Evolutionary conservation across 805 yeast genomes (phyloP), one percentile per base, ranked within the genome.

Genomic region (Cyberlindnera euphorbiae): DNA sequence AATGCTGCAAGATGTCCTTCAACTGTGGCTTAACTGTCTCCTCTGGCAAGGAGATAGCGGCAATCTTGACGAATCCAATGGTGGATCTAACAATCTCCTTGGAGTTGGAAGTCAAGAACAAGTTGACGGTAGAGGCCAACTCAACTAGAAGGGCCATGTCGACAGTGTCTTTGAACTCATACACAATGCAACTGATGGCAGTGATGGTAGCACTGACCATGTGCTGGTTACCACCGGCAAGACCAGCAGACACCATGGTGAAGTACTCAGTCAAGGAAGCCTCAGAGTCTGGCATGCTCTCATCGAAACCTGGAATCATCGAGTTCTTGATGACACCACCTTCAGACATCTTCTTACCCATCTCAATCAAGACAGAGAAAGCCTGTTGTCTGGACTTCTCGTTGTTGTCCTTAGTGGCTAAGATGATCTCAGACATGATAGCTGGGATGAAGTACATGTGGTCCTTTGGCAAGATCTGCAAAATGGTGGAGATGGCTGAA

Each of bases 131-230:
- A 9, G 88, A 79, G 17, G 86, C 75, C 28, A 93, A 67, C 55
- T 93, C 97, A 45, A 75, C 56, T 28, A 87, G 63, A 34, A 79
- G 66, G 11, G 76, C 81, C 17, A 64, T 50, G 10, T 78, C 74
- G 43, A 93, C 67, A 25, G 67, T 64, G 36, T 75, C 75, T 50
- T 81, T 81, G 64, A 85, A 94, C 62, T 93, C 97, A 60, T 79
- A 90, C 26, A 93, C 70, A 30, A 90, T 64, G 55, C 96, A 81
- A 30, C 95, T 80, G 36, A 90, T 67, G 0, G 96, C 94, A 6
- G 96, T 88, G 50, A 93, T 79, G 3, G 90, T 79, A n/a, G 97
- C 97, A 53, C 96, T 85, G 22, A 93, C 84, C 96, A 90, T 90
- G 64, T 90, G 95, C 24, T 94, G 90, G 21, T 93, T 75, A 46